phyloP scores from a whole-genome alignment of 2,329 filamentous ascomycete genomes.

The Alternaria triticina region DNA sequence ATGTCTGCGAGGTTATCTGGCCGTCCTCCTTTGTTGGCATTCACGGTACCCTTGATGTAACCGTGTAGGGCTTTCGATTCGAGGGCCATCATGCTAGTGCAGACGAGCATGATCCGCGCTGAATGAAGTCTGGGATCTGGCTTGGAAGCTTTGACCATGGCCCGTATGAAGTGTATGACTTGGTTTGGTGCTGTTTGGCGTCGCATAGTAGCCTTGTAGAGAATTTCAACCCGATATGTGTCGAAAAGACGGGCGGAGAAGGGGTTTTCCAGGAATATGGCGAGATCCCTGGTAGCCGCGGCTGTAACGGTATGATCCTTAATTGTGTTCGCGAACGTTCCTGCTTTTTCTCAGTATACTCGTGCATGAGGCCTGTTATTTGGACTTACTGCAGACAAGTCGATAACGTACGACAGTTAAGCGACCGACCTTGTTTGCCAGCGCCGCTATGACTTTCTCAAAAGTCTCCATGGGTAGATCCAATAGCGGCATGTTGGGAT shows the following conservation, averaged over 20 bases:
- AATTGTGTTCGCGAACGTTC: not conserved
- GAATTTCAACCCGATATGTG: not conserved
- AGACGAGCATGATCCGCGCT: not conserved
- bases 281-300: not conserved
- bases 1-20: not conserved
- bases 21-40: not conserved
- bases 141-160: not conserved
- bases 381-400: not conserved
- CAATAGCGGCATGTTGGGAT: not conserved
- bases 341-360: not conserved
- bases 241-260: not conserved
- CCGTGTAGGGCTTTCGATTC: not conserved
- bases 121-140: not conserved
- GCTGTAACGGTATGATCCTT: not conserved
- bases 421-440: not conserved
- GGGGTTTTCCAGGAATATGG: not conserved
- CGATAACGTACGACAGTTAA: not conserved
- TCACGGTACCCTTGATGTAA: not conserved
- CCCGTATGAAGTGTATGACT: not conserved
- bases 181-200: not conserved
- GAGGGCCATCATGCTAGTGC: not conserved
- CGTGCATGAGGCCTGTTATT: not conserved
- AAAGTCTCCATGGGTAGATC: not conserved
- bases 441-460: not conserved
- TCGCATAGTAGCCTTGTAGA: not conserved